Evolutionary conservation across 768 basidiomycete genomes (phyloP), one percentile per base, ranked within the genome.

Genomic region (Mrakia frigida): DNA sequence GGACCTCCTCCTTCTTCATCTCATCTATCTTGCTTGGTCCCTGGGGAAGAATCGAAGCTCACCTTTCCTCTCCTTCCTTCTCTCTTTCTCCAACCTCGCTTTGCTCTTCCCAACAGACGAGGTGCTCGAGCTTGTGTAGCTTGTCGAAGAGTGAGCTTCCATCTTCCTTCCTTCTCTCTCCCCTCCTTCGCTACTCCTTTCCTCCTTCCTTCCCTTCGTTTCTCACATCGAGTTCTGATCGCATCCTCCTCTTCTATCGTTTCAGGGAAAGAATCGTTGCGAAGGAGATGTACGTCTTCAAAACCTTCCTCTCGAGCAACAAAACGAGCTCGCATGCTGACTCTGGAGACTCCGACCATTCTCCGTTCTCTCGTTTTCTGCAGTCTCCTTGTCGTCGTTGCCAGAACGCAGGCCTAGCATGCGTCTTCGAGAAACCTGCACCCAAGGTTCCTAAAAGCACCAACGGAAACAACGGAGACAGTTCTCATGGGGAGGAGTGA

Each of bases 321-420:
- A n/a, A 35, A 25, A 56, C 53, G 18, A 56, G 59, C 39, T 35
- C 28, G 41, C 61, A 43, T n/a, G n/a, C 41, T 39, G 37, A 46
- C 67, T 28, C 52, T n/a, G n/a, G n/a, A n/a, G n/a, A n/a, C 56
- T 21, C 35, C 41, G 33, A 21, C 69, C 41, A 50, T 65, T 43
- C 46, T 33, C 74, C 67, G 61, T 61, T 59, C 43, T 56, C 33
- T 63, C 33, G 25, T 25, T 71, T 69, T 60, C 69, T 21, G n/a
- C 46, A 94, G 92, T 87, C 92, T 85, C 92, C 92, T 80, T 94
- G 93, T 87, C 89, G 90, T 85, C 90, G 93, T 75, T 94, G 93
- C 86, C 90, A 91, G 82, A 86, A 91, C 73, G 91, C 89, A 81
- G 91, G 91, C 21, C 90, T 88, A 7, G 87, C 87, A 56, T 94